phyloP scores from a whole-genome alignment of 805 yeast genomes.

The Kluyveromyces wickerhamii region DNA sequence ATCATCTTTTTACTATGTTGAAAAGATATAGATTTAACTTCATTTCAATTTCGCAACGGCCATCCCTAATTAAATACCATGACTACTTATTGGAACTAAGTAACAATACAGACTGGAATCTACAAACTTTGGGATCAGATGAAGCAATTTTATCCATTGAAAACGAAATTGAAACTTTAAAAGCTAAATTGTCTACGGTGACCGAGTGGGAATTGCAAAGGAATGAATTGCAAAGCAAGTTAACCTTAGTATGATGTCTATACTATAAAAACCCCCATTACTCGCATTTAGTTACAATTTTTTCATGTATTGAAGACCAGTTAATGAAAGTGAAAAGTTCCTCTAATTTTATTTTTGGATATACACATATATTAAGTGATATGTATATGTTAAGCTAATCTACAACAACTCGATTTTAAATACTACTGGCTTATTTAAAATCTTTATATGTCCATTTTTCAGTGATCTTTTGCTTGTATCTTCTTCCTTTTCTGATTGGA shows the following conservation, averaged over 20 bases:
- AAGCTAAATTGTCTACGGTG: constrained; percentile 51
- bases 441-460: constrained; percentile 95
- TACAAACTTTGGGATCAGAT: constrained; percentile 58
- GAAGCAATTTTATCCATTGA: constrained; percentile 63
- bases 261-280: no score
- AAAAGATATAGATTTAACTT: constrained; percentile 64
- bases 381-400: no score
- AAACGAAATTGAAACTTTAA: constrained; percentile 63
- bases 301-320: no score
- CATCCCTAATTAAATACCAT: constrained; percentile 77
- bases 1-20: constrained; percentile 68
- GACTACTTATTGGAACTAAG: constrained; percentile 65
- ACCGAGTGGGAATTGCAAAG: constrained; percentile 54
- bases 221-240: constrained; percentile 40
- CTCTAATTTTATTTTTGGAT: no score
- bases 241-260: constrained; percentile 41
- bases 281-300: no score
- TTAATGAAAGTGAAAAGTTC: neutral
- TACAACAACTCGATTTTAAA: no score
- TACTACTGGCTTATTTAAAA: constrained; percentile 58
- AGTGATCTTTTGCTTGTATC: constrained; percentile 65
- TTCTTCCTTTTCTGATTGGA: constrained; percentile 52
- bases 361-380: no score
- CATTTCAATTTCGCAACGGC: constrained; percentile 77
- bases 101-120: constrained; percentile 47